Evolutionary conservation across 139 green algal genomes (phyloP), one percentile per base, ranked within the genome.

Genomic region (Auxenochlorella pyrenoidosa): DNA sequence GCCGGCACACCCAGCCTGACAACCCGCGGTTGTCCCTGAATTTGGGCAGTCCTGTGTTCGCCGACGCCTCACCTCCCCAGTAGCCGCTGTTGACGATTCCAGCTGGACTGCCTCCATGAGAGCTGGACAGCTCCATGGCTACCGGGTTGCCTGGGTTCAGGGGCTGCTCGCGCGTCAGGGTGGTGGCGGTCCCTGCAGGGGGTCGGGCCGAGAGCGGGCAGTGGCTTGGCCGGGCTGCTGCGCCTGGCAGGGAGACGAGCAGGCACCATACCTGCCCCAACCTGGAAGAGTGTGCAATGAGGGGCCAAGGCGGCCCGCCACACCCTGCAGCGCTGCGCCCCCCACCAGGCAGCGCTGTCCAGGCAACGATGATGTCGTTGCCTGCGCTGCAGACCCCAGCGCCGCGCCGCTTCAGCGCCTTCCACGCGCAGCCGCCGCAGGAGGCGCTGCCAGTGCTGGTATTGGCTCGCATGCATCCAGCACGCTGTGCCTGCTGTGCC

Each of bases 1-100:
- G 47, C 8, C 47, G 6, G 47, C 10, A 54, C 47, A 54, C 47
- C 47, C 47, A 54, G 47, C 47, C 8, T 18, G 47, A 10, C 47
- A 10, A 10, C 47, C 47, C 10, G 47, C 47, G 6, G 47, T 10
- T 54, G 47, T 54, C 47, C 47, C 47, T 10, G 10, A 6, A 10
- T 54, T 54, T 10, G 6, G 47, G 47, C 47, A 6, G 47, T 10
- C 47, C 47, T 54, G 47, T 10, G n/a, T n/a, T n/a, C 47, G 10
- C 47, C 63, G 6, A 36, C 28, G 21, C 8, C 70, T 47, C 70
- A 76, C 70, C 78, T 32, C 89, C 90, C 90, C 90, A 92, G 84
- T 88, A 92, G 15, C 75, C 90, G 36, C 51, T 70, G 65, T 92
- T 92, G 68, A 85, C 38, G 19, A 92, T 75, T 34, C 90, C 90